phyloP scores from a whole-genome alignment of 345 rosid genomes.

The Aquilaria yunnanensis region DNA sequence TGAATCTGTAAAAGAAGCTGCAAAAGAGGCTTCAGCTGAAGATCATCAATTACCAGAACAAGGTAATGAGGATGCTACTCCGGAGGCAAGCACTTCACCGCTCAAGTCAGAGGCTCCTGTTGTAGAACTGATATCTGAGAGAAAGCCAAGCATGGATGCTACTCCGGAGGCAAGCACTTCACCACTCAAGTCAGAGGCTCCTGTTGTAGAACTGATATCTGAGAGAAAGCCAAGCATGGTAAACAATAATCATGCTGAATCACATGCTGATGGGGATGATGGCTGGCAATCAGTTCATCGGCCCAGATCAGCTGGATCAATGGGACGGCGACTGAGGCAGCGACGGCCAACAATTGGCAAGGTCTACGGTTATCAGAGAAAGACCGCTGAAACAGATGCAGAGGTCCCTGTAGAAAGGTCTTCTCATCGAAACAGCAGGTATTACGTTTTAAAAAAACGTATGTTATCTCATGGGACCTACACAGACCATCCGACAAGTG shows the following conservation, averaged over 20 bases:
- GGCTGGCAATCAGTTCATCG: slow-evolving; percentile 99
- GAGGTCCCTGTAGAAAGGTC: slow-evolving; percentile 46
- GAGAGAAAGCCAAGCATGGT: slow-evolving; percentile 28
- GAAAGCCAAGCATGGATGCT: slow-evolving; percentile 23
- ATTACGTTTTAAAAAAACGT: slow-evolving; percentile 64
- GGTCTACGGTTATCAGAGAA: slow-evolving; percentile 67
- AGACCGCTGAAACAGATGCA: slow-evolving; percentile 45
- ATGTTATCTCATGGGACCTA: slow-evolving; percentile 55
- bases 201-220: slow-evolving; percentile 34
- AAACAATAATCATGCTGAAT: slow-evolving; percentile 34
- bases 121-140: slow-evolving; percentile 36
- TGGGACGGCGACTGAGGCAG: slow-evolving; percentile 75
- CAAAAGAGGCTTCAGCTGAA: slow-evolving; percentile 48
- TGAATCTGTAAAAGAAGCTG: slow-evolving; percentile 36
- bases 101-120: slow-evolving; percentile 37
- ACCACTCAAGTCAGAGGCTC: slow-evolving; percentile 35
- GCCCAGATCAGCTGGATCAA: slow-evolving; percentile 71
- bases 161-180: slow-evolving; percentile 35
- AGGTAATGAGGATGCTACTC: slow-evolving; percentile 28
- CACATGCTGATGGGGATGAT: slow-evolving; percentile 67
- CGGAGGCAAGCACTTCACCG: slow-evolving; percentile 29
- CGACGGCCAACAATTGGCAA: slow-evolving; percentile 74
- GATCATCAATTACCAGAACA: slow-evolving; percentile 36
- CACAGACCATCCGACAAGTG: slow-evolving; percentile 47
- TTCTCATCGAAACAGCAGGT: slow-evolving; percentile 49